A percentile compares a stretch with the other conserved stretches of the same genome.
These are phyloP conservation scores for Coemansia sp. DNA, from an alignment of 192 early-diverging fungal species.

Conservation along the genomic window DNA sequence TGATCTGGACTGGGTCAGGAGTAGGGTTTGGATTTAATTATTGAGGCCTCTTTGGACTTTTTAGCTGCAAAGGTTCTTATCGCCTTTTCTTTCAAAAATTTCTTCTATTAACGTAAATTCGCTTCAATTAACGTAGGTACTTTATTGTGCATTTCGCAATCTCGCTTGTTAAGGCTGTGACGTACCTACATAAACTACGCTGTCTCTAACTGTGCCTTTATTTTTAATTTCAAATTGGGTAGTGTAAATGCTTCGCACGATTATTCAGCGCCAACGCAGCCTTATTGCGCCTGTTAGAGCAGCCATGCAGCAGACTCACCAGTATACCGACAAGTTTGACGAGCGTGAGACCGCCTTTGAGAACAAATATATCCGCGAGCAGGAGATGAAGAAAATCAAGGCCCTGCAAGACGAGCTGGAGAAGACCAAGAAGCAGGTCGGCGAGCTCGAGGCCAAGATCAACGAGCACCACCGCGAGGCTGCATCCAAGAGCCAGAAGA, in stretches of 20 bases:
- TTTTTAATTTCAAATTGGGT: background rate
- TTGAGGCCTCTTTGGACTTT: background rate
- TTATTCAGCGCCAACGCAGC: conserved; percentile 23
- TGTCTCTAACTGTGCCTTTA: background rate
- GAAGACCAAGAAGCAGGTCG: conserved; percentile 29
- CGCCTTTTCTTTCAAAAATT: background rate
- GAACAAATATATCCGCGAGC: conserved; percentile 53
- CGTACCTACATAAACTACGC: background rate
- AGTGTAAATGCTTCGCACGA: conserved; percentile 40
- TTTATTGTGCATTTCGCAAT: background rate
- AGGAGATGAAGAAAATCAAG: conserved; percentile 39
- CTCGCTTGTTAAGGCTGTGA: background rate
- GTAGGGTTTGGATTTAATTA: background rate
- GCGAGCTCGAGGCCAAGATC: conserved; percentile 33
- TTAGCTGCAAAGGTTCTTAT: background rate
- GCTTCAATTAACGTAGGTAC: background rate
- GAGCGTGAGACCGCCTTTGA: conserved; percentile 51
- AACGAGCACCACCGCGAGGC: conserved; percentile 13
- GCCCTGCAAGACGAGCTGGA: conserved; percentile 33
- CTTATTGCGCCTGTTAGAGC: conserved; percentile 8
- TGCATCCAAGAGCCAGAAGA: conserved; percentile 10
- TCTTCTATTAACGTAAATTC: background rate
- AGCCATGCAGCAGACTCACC: conserved; percentile 18
- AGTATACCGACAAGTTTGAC: conserved; percentile 40
- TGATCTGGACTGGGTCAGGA: too few relatives aligned